phyloP scores from a whole-genome alignment of 2,329 filamentous ascomycete genomes.

The Eutypella sp. region DNA sequence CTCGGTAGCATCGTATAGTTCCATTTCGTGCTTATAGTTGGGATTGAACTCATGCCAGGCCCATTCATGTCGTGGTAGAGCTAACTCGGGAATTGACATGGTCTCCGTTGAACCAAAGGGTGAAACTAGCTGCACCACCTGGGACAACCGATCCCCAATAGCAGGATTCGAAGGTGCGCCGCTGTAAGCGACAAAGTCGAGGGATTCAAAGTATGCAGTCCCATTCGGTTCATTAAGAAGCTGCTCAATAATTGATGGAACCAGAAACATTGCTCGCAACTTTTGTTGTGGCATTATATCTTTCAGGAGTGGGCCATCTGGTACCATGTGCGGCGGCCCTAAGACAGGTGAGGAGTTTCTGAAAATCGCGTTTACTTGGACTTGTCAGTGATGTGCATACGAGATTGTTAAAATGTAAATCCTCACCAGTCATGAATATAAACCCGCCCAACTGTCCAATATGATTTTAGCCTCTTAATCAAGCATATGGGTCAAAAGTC shows the following conservation, averaged over 20 bases:
- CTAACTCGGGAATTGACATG: slow-evolving; percentile 13
- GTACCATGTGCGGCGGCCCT: slow-evolving; percentile 13
- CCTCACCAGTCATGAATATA: slow-evolving; percentile 4
- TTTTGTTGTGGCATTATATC: slow-evolving; percentile 10
- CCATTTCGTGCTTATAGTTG: slow-evolving; percentile 24
- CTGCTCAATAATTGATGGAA: slow-evolving; percentile 12
- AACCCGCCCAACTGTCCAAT: slow-evolving; percentile 7
- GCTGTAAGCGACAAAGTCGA: slow-evolving; percentile 13
- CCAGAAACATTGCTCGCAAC: slow-evolving; percentile 10
- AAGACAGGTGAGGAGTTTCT: slow-evolving; percentile 11
- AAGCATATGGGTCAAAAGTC: background rate
- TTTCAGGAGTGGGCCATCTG: slow-evolving; percentile 13
- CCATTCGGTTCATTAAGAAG: slow-evolving; percentile 12
- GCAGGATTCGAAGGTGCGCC: slow-evolving; percentile 11
- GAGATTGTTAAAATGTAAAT: background rate
- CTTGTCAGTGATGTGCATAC: slow-evolving; percentile 1
- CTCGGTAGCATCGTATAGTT: slow-evolving; percentile 7
- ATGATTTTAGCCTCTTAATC: background rate
- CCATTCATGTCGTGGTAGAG: slow-evolving; percentile 21
- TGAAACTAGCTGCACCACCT: slow-evolving; percentile 9
- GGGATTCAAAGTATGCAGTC: slow-evolving; percentile 8
- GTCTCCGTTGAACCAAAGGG: slow-evolving; percentile 21
- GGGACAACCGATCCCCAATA: slow-evolving; percentile 6
- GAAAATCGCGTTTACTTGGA: slow-evolving; percentile 10
- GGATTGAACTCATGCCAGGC: slow-evolving; percentile 30